Conservation (phyloP, 768 basidiomycete species). For the Pholiota conissans region DNA sequence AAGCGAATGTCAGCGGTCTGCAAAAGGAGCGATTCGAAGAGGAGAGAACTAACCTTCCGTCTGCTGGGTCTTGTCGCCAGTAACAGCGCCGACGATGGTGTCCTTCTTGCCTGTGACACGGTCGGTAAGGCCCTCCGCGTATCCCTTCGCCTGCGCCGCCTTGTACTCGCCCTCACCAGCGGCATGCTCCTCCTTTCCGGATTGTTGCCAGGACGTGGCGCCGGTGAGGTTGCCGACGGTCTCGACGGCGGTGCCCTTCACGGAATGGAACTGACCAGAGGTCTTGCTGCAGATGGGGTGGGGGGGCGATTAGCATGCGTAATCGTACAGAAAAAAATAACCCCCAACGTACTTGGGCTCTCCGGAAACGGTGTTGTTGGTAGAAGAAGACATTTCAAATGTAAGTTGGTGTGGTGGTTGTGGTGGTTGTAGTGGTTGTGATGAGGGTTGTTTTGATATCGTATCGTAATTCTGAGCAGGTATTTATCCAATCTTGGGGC, state of each 20-base stretch:
- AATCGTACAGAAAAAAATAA: too few species aligned
- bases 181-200: conserved; percentile 53
- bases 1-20: neutral
- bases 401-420: neutral
- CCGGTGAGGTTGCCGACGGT: conserved; percentile 51
- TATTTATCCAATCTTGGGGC: neutral
- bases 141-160: conserved; percentile 49
- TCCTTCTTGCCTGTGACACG: conserved; percentile 49
- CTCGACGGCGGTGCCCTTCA: conserved; percentile 41
- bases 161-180: conserved; percentile 52
- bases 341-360: conserved; percentile 31
- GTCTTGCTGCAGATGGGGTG: conserved; percentile 42
- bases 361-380: conserved; percentile 28
- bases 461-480: too few species aligned
- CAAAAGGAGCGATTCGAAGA: neutral
- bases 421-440: neutral
- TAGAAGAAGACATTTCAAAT: conserved; percentile 7
- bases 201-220: conserved; percentile 40
- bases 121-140: conserved; percentile 47
- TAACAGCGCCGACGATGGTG: conserved; percentile 48
- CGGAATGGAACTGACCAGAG: conserved; percentile 42
- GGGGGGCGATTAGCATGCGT: neutral
- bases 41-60: conserved; percentile 37
- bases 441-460: neutral
- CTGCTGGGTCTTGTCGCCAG: conserved; percentile 49